Conservation (phyloP, 768 basidiomycete species). For the Coprinopsis cinerea region DNA sequence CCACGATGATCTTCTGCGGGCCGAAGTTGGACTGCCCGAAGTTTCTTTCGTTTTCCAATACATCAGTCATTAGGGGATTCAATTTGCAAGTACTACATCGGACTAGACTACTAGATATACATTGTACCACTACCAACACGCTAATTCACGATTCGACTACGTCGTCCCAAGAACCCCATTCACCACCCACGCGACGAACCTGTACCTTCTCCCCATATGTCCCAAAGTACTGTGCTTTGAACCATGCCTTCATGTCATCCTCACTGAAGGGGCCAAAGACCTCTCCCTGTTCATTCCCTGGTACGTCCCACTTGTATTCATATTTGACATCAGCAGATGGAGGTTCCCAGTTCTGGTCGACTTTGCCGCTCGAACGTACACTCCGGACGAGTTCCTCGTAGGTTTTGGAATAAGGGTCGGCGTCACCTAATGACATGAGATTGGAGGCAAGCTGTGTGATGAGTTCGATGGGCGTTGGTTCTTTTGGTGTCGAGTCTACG, state of each 20-base stretch:
- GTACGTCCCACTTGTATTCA: constrained; percentile 76
- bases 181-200: constrained; percentile 57
- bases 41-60: constrained; percentile 97
- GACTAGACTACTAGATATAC: constrained; percentile 15
- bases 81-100: constrained; percentile 9
- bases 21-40: constrained; percentile 76
- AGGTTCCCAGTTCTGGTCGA: constrained; percentile 66
- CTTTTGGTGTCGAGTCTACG: constrained; percentile 39
- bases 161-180: constrained; percentile 75
- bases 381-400: constrained; percentile 80
- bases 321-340: constrained; percentile 71
- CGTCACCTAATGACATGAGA: constrained; percentile 81
- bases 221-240: constrained; percentile 79
- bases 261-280: constrained; percentile 78
- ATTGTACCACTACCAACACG: constrained; percentile 11
- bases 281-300: constrained; percentile 41
- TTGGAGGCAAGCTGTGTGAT: constrained; percentile 86
- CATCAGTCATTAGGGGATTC: constrained; percentile 63
- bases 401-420: constrained; percentile 80
- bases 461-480: constrained; percentile 58
- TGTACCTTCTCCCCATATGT: constrained; percentile 69
- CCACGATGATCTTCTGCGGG: constrained; percentile 91
- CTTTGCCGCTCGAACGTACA: constrained; percentile 65
- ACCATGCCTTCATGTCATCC: constrained; percentile 78
- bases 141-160: constrained; percentile 29